Conservation (phyloP, 2,329 filamentous ascomycete genomes). For the Ploettnerulaceae sp. region DNA sequence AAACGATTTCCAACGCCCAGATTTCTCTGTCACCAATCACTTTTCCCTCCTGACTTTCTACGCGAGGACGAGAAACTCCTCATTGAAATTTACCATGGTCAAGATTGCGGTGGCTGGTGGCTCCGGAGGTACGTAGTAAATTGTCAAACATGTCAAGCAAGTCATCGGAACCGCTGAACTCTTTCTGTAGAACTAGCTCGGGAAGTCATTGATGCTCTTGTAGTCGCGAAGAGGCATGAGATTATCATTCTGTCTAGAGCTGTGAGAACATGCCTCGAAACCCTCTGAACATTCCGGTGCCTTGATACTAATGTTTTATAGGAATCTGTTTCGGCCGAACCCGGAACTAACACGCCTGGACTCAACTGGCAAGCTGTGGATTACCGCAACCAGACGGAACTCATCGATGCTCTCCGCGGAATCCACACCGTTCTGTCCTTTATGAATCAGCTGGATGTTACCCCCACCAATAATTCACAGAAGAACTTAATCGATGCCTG, state of each 20-base stretch:
- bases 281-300: no score
- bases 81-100: no score
- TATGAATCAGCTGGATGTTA: conserved; percentile 30
- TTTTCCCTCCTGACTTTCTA: no score
- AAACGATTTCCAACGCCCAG: no score
- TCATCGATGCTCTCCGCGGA: conserved; percentile 39
- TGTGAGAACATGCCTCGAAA: no score
- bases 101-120: conserved; percentile 43
- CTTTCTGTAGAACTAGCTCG: conserved; percentile 43
- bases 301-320: no score
- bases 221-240: conserved; percentile 46
- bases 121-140: conserved; percentile 41
- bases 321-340: no score
- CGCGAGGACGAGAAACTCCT: no score
- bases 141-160: background rate
- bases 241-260: conserved; percentile 41
- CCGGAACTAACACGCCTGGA: no score
- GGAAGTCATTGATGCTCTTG: conserved; percentile 47
- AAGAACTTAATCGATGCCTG: conserved; percentile 37
- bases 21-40: no score
- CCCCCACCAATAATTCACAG: conserved; percentile 24
- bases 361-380: conserved; percentile 39
- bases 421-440: conserved; percentile 50
- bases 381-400: conserved; percentile 38
- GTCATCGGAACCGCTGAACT: conserved; percentile 5